Percentiles rank a stretch among this genome's conserved stretches.
Conservation (phyloP, 306 rosid species). For the Macrotyloma uniflorum region DNA sequence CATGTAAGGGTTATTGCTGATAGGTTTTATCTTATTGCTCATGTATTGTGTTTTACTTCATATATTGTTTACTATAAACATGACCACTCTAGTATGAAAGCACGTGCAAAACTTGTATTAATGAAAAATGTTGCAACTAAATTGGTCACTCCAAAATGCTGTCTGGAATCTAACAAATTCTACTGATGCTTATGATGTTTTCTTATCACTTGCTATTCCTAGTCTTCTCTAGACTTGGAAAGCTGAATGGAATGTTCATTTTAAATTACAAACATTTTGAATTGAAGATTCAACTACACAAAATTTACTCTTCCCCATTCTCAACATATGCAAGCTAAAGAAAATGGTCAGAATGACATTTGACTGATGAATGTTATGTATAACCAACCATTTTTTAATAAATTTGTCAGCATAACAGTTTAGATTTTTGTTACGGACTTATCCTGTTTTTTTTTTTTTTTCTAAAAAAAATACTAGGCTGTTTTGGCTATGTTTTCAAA, state of each 20-base stretch:
- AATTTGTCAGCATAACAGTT: background rate
- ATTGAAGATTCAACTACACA: background rate
- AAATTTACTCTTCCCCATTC: slow-evolving; percentile 12
- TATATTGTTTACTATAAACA: background rate
- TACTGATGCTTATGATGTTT: background rate
- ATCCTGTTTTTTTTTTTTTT: background rate
- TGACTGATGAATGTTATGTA: background rate
- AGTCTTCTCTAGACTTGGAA: slow-evolving; percentile 2
- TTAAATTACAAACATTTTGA: background rate
- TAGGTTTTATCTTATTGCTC: slow-evolving; percentile 11
- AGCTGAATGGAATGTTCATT: slow-evolving; percentile 14
- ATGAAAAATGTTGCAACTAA: background rate
- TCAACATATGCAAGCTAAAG: background rate
- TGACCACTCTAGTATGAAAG: slow-evolving; percentile 6
- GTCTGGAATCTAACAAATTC: background rate
- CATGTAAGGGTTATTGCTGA: slow-evolving; percentile 53
- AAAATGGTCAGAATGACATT: background rate
- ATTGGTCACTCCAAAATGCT: background rate
- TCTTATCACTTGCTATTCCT: background rate
- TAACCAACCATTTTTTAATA: background rate
- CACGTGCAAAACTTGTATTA: background rate
- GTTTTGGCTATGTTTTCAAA: background rate
- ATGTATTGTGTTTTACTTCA: background rate
- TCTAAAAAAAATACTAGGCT: background rate
- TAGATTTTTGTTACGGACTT: background rate